Conservation (phyloP, 495 filamentous ascomycete genomes). For the Xylaria sp. region DNA sequence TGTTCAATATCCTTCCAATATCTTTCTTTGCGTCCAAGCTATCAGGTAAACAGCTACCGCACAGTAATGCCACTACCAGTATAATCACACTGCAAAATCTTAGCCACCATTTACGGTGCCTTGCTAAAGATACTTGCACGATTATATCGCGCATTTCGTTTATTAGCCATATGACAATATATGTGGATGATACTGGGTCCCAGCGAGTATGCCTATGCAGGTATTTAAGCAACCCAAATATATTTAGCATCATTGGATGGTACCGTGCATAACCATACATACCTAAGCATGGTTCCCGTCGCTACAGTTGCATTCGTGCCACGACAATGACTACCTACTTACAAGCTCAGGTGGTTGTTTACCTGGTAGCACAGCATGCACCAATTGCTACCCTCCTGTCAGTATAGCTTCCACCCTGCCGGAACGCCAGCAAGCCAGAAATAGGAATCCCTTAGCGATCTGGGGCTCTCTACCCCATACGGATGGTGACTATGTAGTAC, state of each 20-base stretch:
- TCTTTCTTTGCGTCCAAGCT: background rate
- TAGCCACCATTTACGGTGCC: background rate
- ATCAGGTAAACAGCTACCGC: background rate
- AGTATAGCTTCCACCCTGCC: background rate
- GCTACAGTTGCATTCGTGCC: background rate
- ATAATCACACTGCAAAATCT: background rate
- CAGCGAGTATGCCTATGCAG: background rate
- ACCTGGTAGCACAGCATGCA: background rate
- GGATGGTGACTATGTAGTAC: too few relatives aligned
- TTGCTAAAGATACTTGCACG: background rate
- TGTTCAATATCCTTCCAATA: background rate
- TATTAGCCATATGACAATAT: background rate
- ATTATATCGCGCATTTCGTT: background rate
- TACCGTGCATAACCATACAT: too few relatives aligned
- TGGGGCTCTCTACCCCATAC: background rate
- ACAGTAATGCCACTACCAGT: background rate
- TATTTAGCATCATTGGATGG: background rate
- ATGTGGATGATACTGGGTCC: background rate
- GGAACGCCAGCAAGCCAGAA: background rate
- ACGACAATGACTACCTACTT: background rate
- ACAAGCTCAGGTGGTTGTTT: background rate
- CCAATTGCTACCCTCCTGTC: conserved; percentile 12
- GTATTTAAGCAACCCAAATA: background rate
- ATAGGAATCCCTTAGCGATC: background rate
- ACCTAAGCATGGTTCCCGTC: background rate